Percentiles rank a stretch among this genome's conserved stretches.
Conservation (phyloP, 192 early-diverging fungal species). For the Polychytrium aggregatum region DNA sequence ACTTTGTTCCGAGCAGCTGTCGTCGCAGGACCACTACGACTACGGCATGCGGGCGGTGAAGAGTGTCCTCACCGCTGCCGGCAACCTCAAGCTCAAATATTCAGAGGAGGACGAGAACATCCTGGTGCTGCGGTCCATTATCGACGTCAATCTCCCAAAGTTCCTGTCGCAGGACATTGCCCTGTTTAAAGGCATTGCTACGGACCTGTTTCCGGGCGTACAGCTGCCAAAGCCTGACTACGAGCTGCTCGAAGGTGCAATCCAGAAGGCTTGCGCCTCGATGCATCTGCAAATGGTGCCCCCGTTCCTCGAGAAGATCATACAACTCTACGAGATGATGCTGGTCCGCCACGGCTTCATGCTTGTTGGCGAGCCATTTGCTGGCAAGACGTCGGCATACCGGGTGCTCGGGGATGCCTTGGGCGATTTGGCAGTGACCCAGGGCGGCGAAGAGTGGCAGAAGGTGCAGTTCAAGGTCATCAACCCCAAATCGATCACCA, state of each 20-base stretch:
- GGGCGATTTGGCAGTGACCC: conserved; percentile 24
- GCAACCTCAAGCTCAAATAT: conserved; percentile 50
- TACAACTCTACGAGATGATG: conserved; percentile 58
- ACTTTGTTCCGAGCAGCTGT: conserved; percentile 52
- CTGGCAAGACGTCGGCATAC: conserved; percentile 48
- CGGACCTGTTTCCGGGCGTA: conserved; percentile 50
- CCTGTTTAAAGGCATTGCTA: conserved; percentile 46
- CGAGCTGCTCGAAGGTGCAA: conserved; percentile 30
- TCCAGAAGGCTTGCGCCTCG: conserved; percentile 33
- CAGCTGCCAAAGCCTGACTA: conserved; percentile 50
- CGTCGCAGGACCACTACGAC: conserved; percentile 54
- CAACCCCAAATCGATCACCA: conserved; percentile 51
- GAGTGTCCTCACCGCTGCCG: conserved; percentile 45
- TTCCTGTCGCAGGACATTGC: conserved; percentile 55
- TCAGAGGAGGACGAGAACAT: conserved; percentile 52
- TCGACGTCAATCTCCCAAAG: conserved; percentile 53
- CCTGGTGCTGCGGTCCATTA: conserved; percentile 44
- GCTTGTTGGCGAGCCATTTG: conserved; percentile 50
- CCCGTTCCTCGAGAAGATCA: conserved; percentile 49
- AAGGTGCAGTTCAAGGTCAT: conserved; percentile 43
- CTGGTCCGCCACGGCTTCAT: conserved; percentile 53
- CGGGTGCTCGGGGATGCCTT: conserved; percentile 45
- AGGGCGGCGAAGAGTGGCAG: conserved; percentile 32
- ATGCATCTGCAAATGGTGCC: conserved; percentile 39
- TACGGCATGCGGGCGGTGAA: conserved; percentile 58